Base-by-base conservation (phyloP, 1,284 basidiomycete genomes). In the Cystobasidiaceae sp. region DNA sequence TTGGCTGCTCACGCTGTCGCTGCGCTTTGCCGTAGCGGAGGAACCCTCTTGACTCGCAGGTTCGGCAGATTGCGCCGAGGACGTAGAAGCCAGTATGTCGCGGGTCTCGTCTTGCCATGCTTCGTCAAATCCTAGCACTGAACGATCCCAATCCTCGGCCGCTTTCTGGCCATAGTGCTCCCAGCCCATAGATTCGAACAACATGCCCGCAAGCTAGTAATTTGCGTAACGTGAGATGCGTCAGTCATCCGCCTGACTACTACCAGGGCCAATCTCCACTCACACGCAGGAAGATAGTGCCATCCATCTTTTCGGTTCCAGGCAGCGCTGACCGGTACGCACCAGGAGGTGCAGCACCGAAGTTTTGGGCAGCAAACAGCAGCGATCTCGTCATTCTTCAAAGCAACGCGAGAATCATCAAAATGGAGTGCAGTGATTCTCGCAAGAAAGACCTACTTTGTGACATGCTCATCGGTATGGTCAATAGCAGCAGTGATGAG, bases 381-480 rank as follows among this genome's bases (percentile, higher is more conserved):
- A 74, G 62, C 4, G 71, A 67, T 8, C 72, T 67, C n/a, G 71
- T 49, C 48, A 60, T 64, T 30, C 61, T 64, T 9, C 19, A 25
- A 5, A 21, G 57, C n/a, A 28, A 57, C 1, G 39, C 41, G 6
- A n/a, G n/a, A n/a, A n/a, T n/a, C n/a, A n/a, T 21, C 41, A 57
- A 41, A 21, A 21, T 45, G 23, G 3, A 2, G 27, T 8, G 2
- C 25, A 44, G 19, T 27, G 3, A n/a, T 27, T 13, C 3, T 33
- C 2, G 15, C 6, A 7, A 9, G 21, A 25, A 17, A 7, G 13
- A 2, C 61, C 33, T 25, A 64, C 61, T 74, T 74, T 5, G 71
- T 69, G 17, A 70, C 57, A n/a, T 74, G 72, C 37, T 72, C 70
- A 59, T 74, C 72, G 13, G 67, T 58, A 49, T 73, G 71, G 39